Base-by-base conservation (phyloP, 139 green algal species). In the Picochlorum sp. region DNA sequence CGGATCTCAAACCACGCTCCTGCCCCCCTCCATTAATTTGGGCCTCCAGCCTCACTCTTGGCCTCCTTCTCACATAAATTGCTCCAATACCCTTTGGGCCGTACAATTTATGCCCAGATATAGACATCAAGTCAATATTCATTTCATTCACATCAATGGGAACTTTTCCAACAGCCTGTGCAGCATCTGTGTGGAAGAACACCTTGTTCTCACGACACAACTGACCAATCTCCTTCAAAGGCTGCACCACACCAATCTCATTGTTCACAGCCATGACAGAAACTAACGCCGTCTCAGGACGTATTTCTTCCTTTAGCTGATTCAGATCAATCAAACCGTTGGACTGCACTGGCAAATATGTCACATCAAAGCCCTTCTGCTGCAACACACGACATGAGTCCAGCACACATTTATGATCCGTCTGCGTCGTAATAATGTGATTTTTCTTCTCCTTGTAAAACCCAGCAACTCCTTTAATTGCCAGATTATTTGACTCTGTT, bases 181-280 rank as follows among this genome's bases (percentile, higher is more conserved):
- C 90, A 0, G 83, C 90, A 71, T 96, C 90, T 7, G 91, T 98
- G 86, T 99, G 94, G 74, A 99, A 96, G 65, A 96, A 95, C 0
- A 92, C 80, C 67, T 90, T 90, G 7, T 66, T 67, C 50, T 74
- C 28, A 16, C 90, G 77, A 77, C 89, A 97, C 34, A 97, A 50
- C 34, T 66, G 70, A 9, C 90, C 92, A 47, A 98, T 98, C 71
- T 96, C 86, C 59, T 79, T 70, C 26, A 98, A 62, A 4, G 90
- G 92, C 81, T 99, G 92, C 15, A 94, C 65, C 58, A 90, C 82
- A 9, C 87, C 94, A 61, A 99, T 97, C 80, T 99, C 94, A 69
- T 99, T 99, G 82, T 99, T 99, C 34, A 97, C 86, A 6, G 84
- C 77, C 93, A 99, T 99, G 46, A 98, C 71, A 4, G 82, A 94